Evolutionary conservation across 495 filamentous ascomycete species (phyloP).

Genomic region (Ramalina intermedia): DNA sequence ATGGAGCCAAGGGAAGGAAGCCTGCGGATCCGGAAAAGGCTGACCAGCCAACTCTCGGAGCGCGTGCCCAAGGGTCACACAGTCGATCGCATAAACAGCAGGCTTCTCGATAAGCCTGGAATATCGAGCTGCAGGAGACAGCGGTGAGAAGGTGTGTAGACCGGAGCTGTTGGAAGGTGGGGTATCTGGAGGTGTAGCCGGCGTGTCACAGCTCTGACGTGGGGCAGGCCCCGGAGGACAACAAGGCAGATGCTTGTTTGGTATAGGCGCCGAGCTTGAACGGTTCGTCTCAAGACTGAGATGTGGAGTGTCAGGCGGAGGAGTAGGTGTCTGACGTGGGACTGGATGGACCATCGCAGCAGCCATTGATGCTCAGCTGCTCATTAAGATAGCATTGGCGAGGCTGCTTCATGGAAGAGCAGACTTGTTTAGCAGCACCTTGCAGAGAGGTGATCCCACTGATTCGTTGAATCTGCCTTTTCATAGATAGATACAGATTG

Average conservation of each 20-base stretch:
- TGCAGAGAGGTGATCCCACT: not conserved
- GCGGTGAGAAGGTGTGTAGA: conserved; percentile 44
- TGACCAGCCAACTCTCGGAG: conserved; percentile 61
- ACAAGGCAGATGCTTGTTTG: conserved; percentile 79
- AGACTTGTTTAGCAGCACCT: not conserved
- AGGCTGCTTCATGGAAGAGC: not conserved
- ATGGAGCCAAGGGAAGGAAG: conserved; percentile 95
- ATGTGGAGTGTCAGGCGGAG: conserved; percentile 28
- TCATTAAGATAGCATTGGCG: not conserved
- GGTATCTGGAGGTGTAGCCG: conserved; percentile 54
- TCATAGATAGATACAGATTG: too few relatives aligned
- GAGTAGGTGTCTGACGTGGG: conserved; percentile 29
- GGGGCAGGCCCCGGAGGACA: conserved; percentile 68
- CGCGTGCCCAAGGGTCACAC: conserved; percentile 50
- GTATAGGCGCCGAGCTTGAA: conserved; percentile 44
- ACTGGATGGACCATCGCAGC: conserved; percentile 37
- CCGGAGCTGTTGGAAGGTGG: conserved; percentile 36
- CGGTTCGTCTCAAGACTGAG: conserved; percentile 24
- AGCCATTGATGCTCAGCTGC: conserved; percentile 24
- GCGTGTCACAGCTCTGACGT: conserved; percentile 26
- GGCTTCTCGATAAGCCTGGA: conserved; percentile 39
- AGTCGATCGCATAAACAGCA: conserved; percentile 59
- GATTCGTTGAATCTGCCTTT: not conserved
- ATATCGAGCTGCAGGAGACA: conserved; percentile 60
- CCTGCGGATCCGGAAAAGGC: conserved; percentile 64